Conservation (phyloP, 2,329 filamentous ascomycete genomes). For the Fusarium poae region DNA sequence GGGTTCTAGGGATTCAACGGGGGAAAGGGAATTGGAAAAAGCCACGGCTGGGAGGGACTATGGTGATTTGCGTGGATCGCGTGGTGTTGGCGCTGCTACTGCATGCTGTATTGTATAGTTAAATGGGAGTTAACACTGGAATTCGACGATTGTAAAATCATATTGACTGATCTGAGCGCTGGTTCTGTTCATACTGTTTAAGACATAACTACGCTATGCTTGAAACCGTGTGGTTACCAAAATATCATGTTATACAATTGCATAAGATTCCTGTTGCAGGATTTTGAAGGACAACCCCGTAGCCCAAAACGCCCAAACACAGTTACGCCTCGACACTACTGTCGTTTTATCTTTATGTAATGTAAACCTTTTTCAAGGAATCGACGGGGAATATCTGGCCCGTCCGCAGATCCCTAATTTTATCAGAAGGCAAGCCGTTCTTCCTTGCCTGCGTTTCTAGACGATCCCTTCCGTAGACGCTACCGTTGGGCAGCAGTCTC, state of each 20-base stretch:
- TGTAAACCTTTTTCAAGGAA: constrained; percentile 88
- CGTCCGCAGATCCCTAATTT: constrained; percentile 83
- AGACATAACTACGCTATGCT: not conserved
- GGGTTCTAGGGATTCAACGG: constrained; percentile 29
- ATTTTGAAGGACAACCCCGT: not conserved
- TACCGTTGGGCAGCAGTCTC: constrained; percentile 86
- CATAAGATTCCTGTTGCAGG: not conserved
- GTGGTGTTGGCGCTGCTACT: constrained; percentile 42
- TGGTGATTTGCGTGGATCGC: constrained; percentile 22
- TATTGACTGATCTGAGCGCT: not conserved
- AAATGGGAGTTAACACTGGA: constrained; percentile 40
- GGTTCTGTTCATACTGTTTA: not conserved
- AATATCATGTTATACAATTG: constrained; percentile 15
- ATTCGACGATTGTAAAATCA: constrained; percentile 27
- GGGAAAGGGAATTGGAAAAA: constrained; percentile 13
- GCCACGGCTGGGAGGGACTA: constrained; percentile 23
- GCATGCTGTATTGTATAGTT: constrained; percentile 47
- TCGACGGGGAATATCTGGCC: constrained; percentile 73
- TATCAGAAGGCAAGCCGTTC: constrained; percentile 74
- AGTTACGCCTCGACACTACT: not conserved
- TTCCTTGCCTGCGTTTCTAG: constrained; percentile 84
- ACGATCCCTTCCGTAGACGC: constrained; percentile 83
- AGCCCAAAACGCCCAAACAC: constrained; percentile 8
- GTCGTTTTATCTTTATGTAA: constrained; percentile 68
- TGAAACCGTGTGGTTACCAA: not conserved